Evolutionary conservation across 805 yeast species (phyloP).

Genomic region (Kluyveromyces lactis): DNA sequence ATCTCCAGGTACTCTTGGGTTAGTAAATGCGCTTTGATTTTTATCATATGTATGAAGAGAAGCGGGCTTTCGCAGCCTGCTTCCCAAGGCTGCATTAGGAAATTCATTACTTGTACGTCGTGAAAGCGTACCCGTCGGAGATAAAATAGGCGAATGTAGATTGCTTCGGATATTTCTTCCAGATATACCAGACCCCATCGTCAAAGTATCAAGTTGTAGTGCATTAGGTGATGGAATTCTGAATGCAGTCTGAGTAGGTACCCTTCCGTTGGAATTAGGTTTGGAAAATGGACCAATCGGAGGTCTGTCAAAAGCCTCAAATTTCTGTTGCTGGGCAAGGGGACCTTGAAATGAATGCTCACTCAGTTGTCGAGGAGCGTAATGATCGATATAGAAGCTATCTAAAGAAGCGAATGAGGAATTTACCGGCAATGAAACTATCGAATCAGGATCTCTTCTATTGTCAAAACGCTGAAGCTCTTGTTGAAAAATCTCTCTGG

Average conservation of each 20-base stretch:
- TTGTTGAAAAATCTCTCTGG: conserved; percentile 15
- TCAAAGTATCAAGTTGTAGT: conserved; percentile 1
- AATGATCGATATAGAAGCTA: conserved; percentile 54
- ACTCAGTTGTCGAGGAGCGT: conserved; percentile 26
- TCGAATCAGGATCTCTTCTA: conserved; percentile 30
- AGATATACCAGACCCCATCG: conserved; percentile 2
- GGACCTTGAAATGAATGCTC: conserved; percentile 1
- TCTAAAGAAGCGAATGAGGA: conserved; percentile 76
- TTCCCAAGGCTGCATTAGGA: background rate
- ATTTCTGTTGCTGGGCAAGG: background rate
- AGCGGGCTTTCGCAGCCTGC: conserved; percentile 2
- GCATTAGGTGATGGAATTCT: conserved; percentile 1
- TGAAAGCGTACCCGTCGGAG: background rate
- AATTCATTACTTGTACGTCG: conserved; percentile 5
- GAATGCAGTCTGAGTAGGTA: conserved; percentile 2
- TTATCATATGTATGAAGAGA: background rate
- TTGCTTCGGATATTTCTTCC: conserved; percentile 1
- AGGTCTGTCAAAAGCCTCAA: background rate
- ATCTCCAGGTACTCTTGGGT: background rate
- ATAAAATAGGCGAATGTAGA: conserved; percentile 2
- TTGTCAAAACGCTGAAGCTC: conserved; percentile 20
- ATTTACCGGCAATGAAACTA: conserved; percentile 58
- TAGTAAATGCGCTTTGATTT: background rate
- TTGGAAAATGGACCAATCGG: background rate
- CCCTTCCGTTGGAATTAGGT: conserved; percentile 1